Percentiles rank a stretch among this genome's conserved stretches.
These are phyloP conservation scores for Dictyostelium brefeldianum DNA, from an alignment of 78 protist genomes.

Conservation along the genomic window DNA sequence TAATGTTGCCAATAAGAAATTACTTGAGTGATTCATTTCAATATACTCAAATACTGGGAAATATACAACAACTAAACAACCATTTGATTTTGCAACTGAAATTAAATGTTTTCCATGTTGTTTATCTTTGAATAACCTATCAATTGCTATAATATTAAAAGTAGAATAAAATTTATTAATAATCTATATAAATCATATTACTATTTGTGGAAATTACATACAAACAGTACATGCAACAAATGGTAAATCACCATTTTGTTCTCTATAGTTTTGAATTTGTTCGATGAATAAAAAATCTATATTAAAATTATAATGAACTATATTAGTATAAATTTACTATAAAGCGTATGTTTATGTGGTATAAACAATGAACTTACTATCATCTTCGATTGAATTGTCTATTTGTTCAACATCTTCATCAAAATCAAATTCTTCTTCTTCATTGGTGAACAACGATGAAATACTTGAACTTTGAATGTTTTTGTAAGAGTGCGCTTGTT, in stretches of 20 bases:
- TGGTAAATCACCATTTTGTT: background rate
- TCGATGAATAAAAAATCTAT: background rate
- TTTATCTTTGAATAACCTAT: background rate
- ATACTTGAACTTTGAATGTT: background rate
- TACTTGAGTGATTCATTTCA: too few relatives aligned
- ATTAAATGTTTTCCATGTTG: background rate
- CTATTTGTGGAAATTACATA: background rate
- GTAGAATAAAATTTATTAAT: background rate
- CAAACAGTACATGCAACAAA: background rate
- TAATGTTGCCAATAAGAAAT: too few relatives aligned
- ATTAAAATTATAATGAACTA: background rate
- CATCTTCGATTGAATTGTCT: background rate
- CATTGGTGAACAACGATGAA: background rate
- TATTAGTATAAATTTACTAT: background rate
- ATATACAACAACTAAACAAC: background rate
- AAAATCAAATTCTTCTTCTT: background rate
- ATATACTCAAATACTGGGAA: background rate
- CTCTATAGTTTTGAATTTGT: background rate
- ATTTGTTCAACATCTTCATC: background rate
- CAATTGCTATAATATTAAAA: background rate
- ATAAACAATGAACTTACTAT: background rate
- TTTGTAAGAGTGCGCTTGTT: background rate
- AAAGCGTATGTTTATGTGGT: background rate
- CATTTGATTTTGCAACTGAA: background rate
- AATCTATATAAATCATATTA: background rate